phyloP scores from a whole-genome alignment of 768 basidiomycete species.

The Daedaleopsis nitida region DNA sequence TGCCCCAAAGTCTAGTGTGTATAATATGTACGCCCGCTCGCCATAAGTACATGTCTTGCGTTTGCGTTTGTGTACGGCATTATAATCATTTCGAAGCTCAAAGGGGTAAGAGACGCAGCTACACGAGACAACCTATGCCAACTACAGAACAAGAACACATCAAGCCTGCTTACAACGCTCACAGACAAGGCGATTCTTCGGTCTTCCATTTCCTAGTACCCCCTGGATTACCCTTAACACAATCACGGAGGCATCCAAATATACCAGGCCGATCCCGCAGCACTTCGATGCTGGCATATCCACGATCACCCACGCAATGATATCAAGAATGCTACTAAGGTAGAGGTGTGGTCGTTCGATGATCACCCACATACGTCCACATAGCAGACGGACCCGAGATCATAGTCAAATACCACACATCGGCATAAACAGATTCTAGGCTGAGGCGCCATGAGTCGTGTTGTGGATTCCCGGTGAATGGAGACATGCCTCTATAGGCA shows the following conservation, averaged over 20 bases:
- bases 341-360: neutral
- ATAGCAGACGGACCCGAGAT: too few relatives aligned
- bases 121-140: neutral
- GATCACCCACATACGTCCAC: neutral
- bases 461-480: too few relatives aligned
- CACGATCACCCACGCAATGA: neutral
- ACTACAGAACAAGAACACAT: neutral
- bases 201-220: constrained; percentile 1
- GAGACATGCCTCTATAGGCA: too few relatives aligned
- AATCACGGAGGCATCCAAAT: neutral
- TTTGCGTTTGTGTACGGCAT: too few relatives aligned
- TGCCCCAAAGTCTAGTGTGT: too few relatives aligned
- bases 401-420: too few relatives aligned
- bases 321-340: neutral
- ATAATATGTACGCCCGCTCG: too few relatives aligned
- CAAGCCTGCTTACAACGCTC: neutral
- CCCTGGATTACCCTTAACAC: neutral
- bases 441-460: too few relatives aligned
- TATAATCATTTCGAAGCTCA: too few relatives aligned
- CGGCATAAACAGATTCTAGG: too few relatives aligned
- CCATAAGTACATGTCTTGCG: too few relatives aligned
- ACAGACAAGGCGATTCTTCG: neutral
- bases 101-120: too few relatives aligned
- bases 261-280: neutral
- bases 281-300: neutral